A percentile compares a stretch with the other conserved stretches of the same genome.
Evolutionary conservation across 345 rosid genomes (phyloP).

Genomic region (Eucalyptus pauciflora): DNA sequence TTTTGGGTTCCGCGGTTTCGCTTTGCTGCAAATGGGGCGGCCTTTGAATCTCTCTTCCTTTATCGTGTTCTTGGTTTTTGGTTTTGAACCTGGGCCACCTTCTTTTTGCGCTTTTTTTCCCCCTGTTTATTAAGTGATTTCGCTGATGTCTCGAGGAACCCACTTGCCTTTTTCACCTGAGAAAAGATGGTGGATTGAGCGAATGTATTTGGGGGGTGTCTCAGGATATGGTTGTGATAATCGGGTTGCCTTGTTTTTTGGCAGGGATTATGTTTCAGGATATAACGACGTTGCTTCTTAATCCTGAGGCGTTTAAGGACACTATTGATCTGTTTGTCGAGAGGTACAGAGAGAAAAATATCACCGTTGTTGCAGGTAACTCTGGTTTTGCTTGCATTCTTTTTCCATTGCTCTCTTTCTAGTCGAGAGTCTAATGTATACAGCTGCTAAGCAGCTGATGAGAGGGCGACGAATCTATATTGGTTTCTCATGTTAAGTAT

Average conservation of each 20-base stretch:
- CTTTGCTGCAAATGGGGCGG: neutral
- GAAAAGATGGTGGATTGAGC: neutral
- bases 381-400: neutral
- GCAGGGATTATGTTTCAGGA: slow-evolving; percentile 83
- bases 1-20: neutral
- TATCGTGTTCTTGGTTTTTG: neutral
- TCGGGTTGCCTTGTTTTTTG: neutral
- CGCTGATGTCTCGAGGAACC: neutral
- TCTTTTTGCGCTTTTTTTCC: neutral
- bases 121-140: too few relatives aligned
- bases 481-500: neutral
- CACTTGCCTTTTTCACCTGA: neutral
- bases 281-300: slow-evolving; percentile 36
- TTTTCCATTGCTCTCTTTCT: neutral
- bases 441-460: neutral
- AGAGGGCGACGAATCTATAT: neutral
- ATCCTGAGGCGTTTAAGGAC: slow-evolving; percentile 28
- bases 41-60: neutral
- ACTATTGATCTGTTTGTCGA: slow-evolving; percentile 39
- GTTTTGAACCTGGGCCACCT: neutral
- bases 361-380: slow-evolving; percentile 36
- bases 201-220: neutral
- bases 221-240: neutral
- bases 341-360: slow-evolving; percentile 20
- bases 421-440: neutral